Percentiles rank a stretch among this genome's conserved stretches.
Conservation (phyloP, 2,329 filamentous ascomycete genomes). For the Diatrype stigma region DNA sequence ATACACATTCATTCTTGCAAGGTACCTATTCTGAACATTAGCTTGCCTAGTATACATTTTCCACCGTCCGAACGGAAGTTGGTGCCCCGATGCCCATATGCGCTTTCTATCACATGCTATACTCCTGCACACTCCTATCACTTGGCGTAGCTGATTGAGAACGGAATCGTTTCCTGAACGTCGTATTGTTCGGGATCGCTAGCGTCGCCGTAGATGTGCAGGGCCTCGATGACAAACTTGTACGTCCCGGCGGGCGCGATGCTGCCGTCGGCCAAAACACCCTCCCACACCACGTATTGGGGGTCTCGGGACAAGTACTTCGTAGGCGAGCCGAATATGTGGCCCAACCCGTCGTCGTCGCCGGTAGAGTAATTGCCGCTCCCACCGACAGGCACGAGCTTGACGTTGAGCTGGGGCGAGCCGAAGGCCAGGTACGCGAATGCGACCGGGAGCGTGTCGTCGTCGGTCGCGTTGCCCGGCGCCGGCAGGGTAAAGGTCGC, state of each 20-base stretch:
- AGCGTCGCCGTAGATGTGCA: conserved; percentile 48
- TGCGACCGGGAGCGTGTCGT: conserved; percentile 34
- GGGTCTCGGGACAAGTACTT: conserved; percentile 30
- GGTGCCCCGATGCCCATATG: no score
- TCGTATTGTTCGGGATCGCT: conserved; percentile 44
- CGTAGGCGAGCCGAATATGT: conserved; percentile 38
- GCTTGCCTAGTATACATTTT: no score
- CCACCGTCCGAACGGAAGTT: no score
- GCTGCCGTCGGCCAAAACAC: conserved; percentile 40
- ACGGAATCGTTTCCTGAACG: conserved; percentile 33
- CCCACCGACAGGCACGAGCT: conserved; percentile 39
- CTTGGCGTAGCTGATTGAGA: conserved; percentile 41
- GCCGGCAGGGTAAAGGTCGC: conserved; percentile 23
- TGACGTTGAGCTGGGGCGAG: conserved; percentile 37
- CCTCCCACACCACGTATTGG: conserved; percentile 37
- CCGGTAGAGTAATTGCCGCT: conserved; percentile 26
- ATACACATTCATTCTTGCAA: no score
- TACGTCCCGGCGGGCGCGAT: conserved; percentile 48
- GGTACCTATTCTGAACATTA: no score
- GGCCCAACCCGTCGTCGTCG: conserved; percentile 32
- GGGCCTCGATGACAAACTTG: conserved; percentile 43
- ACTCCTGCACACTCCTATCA: no score
- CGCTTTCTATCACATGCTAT: no score
- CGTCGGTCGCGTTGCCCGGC: conserved; percentile 14
- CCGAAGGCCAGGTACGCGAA: conserved; percentile 42